phyloP scores from a whole-genome alignment of 2,329 filamentous ascomycete genomes.

The Didymella sp. region DNA sequence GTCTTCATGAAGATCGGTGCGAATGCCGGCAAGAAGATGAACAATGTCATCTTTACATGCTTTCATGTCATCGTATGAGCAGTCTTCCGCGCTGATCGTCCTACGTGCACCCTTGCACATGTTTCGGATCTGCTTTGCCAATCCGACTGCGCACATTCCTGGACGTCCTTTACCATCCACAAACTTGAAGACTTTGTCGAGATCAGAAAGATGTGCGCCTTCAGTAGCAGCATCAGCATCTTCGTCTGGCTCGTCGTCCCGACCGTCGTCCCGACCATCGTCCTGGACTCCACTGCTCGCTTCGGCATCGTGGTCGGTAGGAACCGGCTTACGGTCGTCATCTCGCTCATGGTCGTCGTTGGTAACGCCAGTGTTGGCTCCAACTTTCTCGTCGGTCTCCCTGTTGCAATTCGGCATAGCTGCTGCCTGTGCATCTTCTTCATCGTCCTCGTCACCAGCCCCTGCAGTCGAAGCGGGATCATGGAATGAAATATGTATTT shows the following conservation, averaged over 20 bases:
- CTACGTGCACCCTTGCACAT: slow-evolving; percentile 19
- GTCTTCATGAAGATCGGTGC: background rate
- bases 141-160: slow-evolving; percentile 29
- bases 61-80: slow-evolving; percentile 18
- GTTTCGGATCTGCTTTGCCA: slow-evolving; percentile 21
- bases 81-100: slow-evolving; percentile 8
- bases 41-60: slow-evolving; percentile 17
- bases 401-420: background rate
- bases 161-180: slow-evolving; percentile 23
- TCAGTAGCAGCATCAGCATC: background rate
- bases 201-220: background rate
- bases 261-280: background rate
- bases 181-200: slow-evolving; percentile 35
- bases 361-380: background rate
- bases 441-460: background rate
- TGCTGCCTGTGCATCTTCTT: background rate
- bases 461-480: background rate
- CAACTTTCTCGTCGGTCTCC: background rate
- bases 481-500: background rate
- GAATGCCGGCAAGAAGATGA: slow-evolving; percentile 14
- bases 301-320: background rate
- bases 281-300: background rate
- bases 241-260: background rate
- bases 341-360: background rate
- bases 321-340: background rate